These are phyloP conservation scores for Achaetomiella virescens DNA, from an alignment of 495 filamentous ascomycete species.

Conservation along the genomic window DNA sequence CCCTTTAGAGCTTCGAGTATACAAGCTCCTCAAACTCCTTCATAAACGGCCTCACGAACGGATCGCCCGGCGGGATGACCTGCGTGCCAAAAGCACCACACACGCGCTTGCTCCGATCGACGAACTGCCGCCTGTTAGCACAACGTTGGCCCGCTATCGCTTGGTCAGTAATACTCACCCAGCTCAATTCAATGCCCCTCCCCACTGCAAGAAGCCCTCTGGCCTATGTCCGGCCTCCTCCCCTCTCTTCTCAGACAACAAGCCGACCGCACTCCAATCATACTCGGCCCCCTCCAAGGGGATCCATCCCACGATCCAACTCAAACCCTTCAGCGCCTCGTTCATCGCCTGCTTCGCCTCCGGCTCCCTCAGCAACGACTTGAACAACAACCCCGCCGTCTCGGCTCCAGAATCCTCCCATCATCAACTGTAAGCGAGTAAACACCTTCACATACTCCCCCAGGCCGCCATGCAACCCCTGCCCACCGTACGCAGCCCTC, in stretches of 20 bases:
- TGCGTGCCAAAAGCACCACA: conserved; percentile 32
- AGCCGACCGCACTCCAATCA: conserved; percentile 30
- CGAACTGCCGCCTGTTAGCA: conserved; percentile 24
- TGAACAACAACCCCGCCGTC: conserved; percentile 28
- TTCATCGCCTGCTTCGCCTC: conserved; percentile 17
- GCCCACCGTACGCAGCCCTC: conserved; percentile 25
- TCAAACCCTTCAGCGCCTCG: conserved; percentile 12
- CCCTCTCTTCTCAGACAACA: conserved; percentile 21
- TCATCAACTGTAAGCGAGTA: conserved; percentile 29
- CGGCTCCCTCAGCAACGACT: conserved; percentile 20
- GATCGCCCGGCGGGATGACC: conserved; percentile 21
- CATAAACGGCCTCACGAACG: conserved; percentile 20
- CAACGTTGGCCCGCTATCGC: neutral
- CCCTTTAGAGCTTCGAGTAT: conserved; percentile 17
- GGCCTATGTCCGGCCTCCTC: conserved; percentile 19
- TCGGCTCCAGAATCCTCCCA: conserved; percentile 22
- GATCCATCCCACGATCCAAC: conserved; percentile 23
- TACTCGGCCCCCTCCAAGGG: conserved; percentile 23
- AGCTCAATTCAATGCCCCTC: conserved; percentile 29
- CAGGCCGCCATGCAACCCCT: conserved; percentile 25
- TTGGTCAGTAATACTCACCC: conserved; percentile 22
- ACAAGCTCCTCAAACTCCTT: conserved; percentile 30
- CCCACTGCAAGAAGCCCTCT: conserved; percentile 32
- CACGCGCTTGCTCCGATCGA: conserved; percentile 30
- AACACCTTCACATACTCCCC: conserved; percentile 26